These are phyloP conservation scores for Penicillium brevicompactum DNA, from an alignment of 2,329 filamentous ascomycete genomes.

Conservation along the genomic window DNA sequence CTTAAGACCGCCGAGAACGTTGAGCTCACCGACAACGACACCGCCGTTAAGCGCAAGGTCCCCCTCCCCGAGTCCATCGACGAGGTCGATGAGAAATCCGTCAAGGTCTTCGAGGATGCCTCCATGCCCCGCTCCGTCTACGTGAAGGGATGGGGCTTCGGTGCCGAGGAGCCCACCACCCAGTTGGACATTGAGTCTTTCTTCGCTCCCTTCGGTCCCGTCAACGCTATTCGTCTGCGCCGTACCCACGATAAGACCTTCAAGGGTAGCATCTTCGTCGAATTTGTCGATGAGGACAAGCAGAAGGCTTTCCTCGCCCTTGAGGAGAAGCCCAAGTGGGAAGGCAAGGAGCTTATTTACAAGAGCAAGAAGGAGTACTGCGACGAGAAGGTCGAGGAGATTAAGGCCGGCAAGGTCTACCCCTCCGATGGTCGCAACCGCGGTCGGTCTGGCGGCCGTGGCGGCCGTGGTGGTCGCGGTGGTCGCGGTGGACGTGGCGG, in stretches of 20 bases:
- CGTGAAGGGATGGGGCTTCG: slow-evolving; percentile 85
- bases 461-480: slow-evolving; percentile 35
- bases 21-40: slow-evolving; percentile 73
- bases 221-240: slow-evolving; percentile 83
- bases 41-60: slow-evolving; percentile 72
- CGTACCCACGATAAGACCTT: slow-evolving; percentile 72
- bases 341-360: slow-evolving; percentile 75
- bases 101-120: slow-evolving; percentile 63
- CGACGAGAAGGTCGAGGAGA: slow-evolving; percentile 72
- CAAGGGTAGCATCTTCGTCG: slow-evolving; percentile 96
- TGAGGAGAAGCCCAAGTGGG: slow-evolving; percentile 81
- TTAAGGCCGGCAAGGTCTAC: slow-evolving; percentile 69
- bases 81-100: slow-evolving; percentile 57
- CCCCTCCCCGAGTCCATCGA: slow-evolving; percentile 60
- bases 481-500: slow-evolving; percentile 51
- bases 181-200: slow-evolving; percentile 95
- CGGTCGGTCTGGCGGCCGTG: slow-evolving; percentile 43
- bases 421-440: slow-evolving; percentile 46
- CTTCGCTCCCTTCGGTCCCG: slow-evolving; percentile 77
- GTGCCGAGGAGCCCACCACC: slow-evolving; percentile 69
- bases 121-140: slow-evolving; percentile 78
- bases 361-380: slow-evolving; percentile 89
- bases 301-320: slow-evolving; percentile 78
- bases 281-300: slow-evolving; percentile 78
- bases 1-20: slow-evolving; percentile 76